A percentile compares a stretch with the other conserved stretches of the same genome.
These are phyloP conservation scores for Turritis glabra DNA, from an alignment of 345 rosid species.

Conservation along the genomic window DNA sequence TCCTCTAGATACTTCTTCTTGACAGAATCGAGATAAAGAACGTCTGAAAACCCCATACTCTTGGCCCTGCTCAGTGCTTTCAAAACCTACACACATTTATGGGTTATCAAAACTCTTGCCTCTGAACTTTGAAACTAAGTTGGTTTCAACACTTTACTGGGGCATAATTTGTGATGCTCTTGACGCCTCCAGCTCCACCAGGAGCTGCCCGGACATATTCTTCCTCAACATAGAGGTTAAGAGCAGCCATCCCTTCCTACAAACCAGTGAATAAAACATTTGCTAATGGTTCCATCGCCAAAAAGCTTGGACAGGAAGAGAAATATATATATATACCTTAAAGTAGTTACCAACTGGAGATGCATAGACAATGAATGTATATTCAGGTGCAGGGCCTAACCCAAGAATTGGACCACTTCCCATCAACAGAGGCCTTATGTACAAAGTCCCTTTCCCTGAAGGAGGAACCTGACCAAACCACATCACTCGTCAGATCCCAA, in stretches of 20 bases:
- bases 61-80: slow-evolving; percentile 86
- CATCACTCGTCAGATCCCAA: slow-evolving; percentile 19
- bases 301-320: not conserved
- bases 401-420: slow-evolving; percentile 57
- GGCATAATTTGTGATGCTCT: slow-evolving; percentile 50
- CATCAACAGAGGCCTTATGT: slow-evolving; percentile 52
- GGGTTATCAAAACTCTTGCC: slow-evolving; percentile 8
- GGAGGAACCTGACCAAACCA: slow-evolving; percentile 48
- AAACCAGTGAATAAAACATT: slow-evolving; percentile 26
- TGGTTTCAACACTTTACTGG: slow-evolving; percentile 29
- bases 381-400: slow-evolving; percentile 51
- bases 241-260: slow-evolving; percentile 38
- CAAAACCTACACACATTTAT: slow-evolving; percentile 54
- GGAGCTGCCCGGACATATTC: slow-evolving; percentile 64
- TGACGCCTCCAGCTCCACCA: slow-evolving; percentile 84
- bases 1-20: slow-evolving; percentile 83
- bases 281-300: not conserved
- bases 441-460: slow-evolving; percentile 54
- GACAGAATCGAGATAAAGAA: slow-evolving; percentile 87
- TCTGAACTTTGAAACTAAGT: not conserved
- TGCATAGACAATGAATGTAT: slow-evolving; percentile 53
- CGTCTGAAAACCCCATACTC: slow-evolving; percentile 87
- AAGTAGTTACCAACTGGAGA: slow-evolving; percentile 49
- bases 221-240: slow-evolving; percentile 43
- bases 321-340: slow-evolving; percentile 27